Evolutionary conservation across 805 yeast genomes (phyloP), one percentile per base, ranked within the genome.

Genomic region (Blastobotrys muscicola): DNA sequence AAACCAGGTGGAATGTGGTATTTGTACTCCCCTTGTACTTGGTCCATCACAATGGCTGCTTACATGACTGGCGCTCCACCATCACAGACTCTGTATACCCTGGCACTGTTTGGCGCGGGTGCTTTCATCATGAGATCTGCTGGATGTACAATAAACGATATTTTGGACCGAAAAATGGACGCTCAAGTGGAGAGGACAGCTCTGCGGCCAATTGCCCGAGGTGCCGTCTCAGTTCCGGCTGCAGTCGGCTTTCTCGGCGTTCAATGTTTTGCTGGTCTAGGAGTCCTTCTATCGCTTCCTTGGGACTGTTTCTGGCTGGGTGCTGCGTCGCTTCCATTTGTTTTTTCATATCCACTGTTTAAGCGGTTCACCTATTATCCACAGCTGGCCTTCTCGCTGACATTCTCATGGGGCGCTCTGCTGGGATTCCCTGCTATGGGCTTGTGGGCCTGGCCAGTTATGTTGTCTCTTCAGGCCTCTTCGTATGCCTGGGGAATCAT

Each of bases 391-490:
- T 70, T 94, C 9, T 75, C 94, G 33, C 70, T 82, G 8, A 84
- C 94, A 56, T 92, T 85, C 63, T 82, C 85, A 48, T 92, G 98
- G 97, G 97, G 95, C 32, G 85, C 95, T 11, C 58, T 92, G 33
- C 64, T 92, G 29, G 98, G 97, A 0, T 90, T 85, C 64, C 97
- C 98, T 7, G 97, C 97, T 1, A 85, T 92, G 77, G 95, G 94
- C 0, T 76, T 90, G 3, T 74, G 90, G 74, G 75, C 82, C 54
- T 71, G 76, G 68, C 65, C 77, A 8, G 82, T 86, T 3, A 89
- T 89, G 77, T 66, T 76, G 2, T 85, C 96, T 0, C 67, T 92
- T 39, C 85, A 81, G 55, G 59, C 78, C 2, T 76, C 95, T 12
- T 79, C 86, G 38, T 82, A 80, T 57, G 70, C 81, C 44, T 92